A percentile compares a stretch with the other conserved stretches of the same genome.
phyloP scores from a whole-genome alignment of 23 red algal genomes.

The Agarophyton chilense region DNA sequence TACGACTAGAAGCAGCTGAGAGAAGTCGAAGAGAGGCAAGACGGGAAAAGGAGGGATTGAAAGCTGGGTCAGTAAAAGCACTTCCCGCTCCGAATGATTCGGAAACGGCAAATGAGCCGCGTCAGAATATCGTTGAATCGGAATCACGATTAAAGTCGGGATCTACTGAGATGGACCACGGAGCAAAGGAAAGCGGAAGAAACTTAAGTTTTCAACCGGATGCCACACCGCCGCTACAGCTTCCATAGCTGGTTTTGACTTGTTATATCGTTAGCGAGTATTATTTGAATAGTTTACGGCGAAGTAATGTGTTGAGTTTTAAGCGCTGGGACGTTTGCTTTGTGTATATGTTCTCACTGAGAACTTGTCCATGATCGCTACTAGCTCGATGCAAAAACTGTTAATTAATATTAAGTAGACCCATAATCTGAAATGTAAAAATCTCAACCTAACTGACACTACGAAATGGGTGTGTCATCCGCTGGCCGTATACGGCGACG shows the following conservation, averaged over 20 bases:
- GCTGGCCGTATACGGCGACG: too few relatives aligned
- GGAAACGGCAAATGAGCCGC: background rate
- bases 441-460: too few relatives aligned
- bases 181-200: background rate
- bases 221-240: background rate
- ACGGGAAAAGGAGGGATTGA: constrained; percentile 36
- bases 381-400: too few relatives aligned
- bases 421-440: too few relatives aligned
- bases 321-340: too few relatives aligned
- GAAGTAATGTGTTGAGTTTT: too few relatives aligned
- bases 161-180: background rate
- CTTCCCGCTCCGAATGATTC: background rate
- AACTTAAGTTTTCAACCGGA: background rate
- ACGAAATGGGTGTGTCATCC: too few relatives aligned
- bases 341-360: too few relatives aligned
- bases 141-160: too few relatives aligned
- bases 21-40: constrained; percentile 18
- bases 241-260: background rate
- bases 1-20: constrained; percentile 51
- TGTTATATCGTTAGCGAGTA: background rate
- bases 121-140: background rate
- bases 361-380: too few relatives aligned
- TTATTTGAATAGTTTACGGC: background rate
- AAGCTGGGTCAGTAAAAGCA: background rate
- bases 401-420: too few relatives aligned